A percentile compares a stretch with the other conserved stretches of the same genome.
phyloP scores from a whole-genome alignment of 2,329 filamentous ascomycete genomes.

The Penicillium aurantiogriseum region DNA sequence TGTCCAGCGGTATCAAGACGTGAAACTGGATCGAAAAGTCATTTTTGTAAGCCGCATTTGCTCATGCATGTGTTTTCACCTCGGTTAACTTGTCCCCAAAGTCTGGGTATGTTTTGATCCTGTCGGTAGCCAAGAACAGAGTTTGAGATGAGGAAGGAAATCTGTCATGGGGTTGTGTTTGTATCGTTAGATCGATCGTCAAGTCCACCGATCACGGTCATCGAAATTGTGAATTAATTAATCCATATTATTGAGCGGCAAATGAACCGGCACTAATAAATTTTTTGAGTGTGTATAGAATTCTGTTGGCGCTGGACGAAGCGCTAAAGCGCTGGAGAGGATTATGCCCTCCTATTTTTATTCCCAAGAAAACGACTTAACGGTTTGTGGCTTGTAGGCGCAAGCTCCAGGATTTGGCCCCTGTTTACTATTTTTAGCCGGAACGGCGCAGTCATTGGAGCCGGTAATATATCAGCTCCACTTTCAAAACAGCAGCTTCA shows the following conservation, averaged over 20 bases:
- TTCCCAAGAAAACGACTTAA: background rate
- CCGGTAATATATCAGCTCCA: slow-evolving; percentile 1
- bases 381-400: background rate
- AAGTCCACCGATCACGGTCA: background rate
- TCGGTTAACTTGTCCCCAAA: background rate
- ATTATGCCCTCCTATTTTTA: background rate
- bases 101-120: background rate
- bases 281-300: background rate
- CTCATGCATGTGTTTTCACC: background rate
- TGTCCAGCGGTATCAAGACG: background rate
- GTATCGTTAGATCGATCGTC: background rate
- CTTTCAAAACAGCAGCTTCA: background rate
- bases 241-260: background rate
- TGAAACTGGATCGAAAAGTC: background rate
- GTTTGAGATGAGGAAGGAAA: background rate
- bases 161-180: background rate
- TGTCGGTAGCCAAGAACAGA: background rate
- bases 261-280: background rate
- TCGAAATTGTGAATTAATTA: background rate
- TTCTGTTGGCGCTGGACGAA: background rate
- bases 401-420: background rate
- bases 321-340: background rate
- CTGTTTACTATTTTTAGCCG: slow-evolving; percentile 9
- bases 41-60: background rate
- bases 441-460: background rate